These are phyloP conservation scores for Aspergillus olivimuriae DNA, from an alignment of 495 filamentous ascomycete genomes.

Conservation along the genomic window DNA sequence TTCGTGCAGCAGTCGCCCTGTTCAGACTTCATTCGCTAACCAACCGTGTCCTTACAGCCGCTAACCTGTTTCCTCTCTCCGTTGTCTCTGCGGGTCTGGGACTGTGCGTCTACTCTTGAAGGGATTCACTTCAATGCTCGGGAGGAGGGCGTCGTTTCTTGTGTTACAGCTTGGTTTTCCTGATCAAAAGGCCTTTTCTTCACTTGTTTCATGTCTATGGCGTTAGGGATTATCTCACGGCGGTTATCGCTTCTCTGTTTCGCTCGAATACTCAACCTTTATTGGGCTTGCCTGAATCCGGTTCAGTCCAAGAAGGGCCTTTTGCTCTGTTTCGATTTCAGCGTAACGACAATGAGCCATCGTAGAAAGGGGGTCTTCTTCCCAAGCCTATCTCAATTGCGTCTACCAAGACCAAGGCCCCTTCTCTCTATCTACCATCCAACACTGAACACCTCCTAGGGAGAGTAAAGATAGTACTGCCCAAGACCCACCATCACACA, in stretches of 20 bases:
- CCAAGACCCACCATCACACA: no score
- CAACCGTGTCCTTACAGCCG: background rate
- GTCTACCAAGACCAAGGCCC: no score
- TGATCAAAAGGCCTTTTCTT: conserved; percentile 2
- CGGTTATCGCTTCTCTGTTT: conserved; percentile 5
- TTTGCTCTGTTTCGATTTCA: no score
- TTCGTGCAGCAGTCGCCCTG: background rate
- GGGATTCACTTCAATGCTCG: background rate
- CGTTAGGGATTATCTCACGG: conserved; percentile 12
- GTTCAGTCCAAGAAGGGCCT: no score
- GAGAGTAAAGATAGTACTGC: no score
- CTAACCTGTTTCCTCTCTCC: background rate
- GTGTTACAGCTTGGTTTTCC: conserved; percentile 1
- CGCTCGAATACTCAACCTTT: no score
- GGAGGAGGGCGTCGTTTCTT: background rate
- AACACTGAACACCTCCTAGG: no score
- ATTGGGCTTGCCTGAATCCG: no score
- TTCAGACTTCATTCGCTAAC: background rate
- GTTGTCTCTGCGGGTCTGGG: background rate
- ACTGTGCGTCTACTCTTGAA: background rate
- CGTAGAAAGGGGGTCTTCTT: no score
- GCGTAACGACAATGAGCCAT: no score
- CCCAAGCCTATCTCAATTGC: no score
- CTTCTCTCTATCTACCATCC: no score
- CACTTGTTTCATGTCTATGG: conserved; percentile 6